Evolutionary conservation across 306 rosid genomes (phyloP), one percentile per base, ranked within the genome.

Genomic region (Ziziphus jujuba): DNA sequence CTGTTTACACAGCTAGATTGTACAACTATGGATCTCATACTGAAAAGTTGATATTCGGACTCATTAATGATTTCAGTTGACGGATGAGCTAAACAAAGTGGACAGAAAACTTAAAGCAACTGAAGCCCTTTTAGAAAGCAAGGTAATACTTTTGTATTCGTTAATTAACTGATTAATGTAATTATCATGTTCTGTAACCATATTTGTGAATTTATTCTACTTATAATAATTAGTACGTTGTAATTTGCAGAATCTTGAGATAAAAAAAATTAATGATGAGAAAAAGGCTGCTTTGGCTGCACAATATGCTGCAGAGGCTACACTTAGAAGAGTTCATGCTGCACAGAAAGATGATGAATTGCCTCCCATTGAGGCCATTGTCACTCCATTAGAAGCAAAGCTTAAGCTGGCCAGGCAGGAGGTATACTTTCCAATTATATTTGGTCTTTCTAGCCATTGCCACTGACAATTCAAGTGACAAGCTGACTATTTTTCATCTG

Each of bases 351-450:
- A 91, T 56, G 96, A 91, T 71, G 97, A 91, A 71, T 87, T 91
- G 97, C 97, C 97, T 68, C 97, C 97, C 22, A 91, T 91, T 70
- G 97, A 89, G 74, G 96, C 96, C 74, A 89, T 89, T 61, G 84
- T 89, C 6, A 19, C 96, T 2, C 96, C 96, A 21, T 67, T 89
- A 78, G 96, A 89, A 79, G 96, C 96, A 28, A 93, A 89, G 84
- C 96, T 89, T 69, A 89, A 89, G 78, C 84, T 89, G 66, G 89
- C 93, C 53, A 81, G 86, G 80, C 83, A 81, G 72, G 96, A 89
- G 91, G 96, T 87, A 74, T 28, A 55, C 72, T 75, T 66, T 59
- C 19, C 7, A 19, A 53, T n/a, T 22, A 7, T 65, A 44, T 12
- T 23, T 62, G 38, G 15, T 12, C 34, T 62, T 62, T 43, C 54